phyloP scores from a whole-genome alignment of 2,329 filamentous ascomycete genomes.

The Fusarium annulatum region DNA sequence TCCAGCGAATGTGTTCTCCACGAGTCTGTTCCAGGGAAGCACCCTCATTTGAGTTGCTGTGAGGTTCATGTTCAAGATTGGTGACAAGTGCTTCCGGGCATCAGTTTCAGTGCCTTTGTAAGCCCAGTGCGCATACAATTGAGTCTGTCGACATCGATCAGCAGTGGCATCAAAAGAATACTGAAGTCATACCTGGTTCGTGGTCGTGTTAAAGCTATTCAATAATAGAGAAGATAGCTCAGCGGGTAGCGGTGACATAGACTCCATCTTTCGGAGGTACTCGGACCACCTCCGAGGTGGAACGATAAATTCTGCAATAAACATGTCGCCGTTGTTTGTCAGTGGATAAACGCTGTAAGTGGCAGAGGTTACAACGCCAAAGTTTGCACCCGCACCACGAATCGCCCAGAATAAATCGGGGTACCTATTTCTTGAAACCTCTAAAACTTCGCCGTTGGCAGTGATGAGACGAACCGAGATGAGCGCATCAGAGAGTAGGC shows the following conservation, averaged over 20 bases:
- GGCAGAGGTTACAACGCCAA: not conserved
- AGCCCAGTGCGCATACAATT: not conserved
- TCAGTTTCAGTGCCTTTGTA: not conserved
- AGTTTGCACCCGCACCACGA: not conserved
- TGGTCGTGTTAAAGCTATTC: not conserved
- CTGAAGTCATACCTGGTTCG: not conserved
- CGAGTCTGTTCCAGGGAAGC: accelerated
- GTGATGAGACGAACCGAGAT: not conserved
- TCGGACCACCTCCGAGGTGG: accelerated
- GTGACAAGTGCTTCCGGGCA: accelerated
- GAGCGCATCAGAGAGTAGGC: not conserved
- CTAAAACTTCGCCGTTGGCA: accelerated
- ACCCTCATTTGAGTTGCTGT: not conserved
- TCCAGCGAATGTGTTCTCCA: not conserved
- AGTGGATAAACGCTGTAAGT: not conserved
- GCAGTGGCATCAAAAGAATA: accelerated
- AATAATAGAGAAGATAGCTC: not conserved
- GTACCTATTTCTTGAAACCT: accelerated
- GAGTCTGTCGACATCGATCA: not conserved
- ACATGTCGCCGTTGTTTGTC: not conserved
- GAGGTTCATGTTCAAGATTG: not conserved
- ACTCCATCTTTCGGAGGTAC: not conserved
- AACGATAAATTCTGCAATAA: not conserved
- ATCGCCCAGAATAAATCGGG: not conserved
- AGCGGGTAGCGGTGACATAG: not conserved